Base-by-base conservation (phyloP, 2,329 filamentous ascomycete genomes). In the Simplicillium sp. region DNA sequence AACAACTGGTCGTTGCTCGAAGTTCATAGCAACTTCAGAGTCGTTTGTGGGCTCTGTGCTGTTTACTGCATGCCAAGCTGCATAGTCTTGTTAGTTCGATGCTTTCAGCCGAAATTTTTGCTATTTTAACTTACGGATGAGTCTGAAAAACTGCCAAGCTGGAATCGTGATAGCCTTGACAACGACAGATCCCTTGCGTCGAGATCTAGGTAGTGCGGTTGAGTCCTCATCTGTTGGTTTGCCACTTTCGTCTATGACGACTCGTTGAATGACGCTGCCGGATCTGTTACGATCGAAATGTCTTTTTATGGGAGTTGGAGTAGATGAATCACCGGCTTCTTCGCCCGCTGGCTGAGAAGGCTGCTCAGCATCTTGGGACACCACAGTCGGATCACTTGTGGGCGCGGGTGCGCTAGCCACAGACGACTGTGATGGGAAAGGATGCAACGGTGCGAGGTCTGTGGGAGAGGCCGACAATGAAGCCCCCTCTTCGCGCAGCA, bases 101-200 rank as follows among this genome's bases (percentile, higher is more conserved):
- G n/a, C 29, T n/a, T 4, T 14, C 9, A 12, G 13, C 12, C 12
- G 12, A 13, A 34, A 11, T 16, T 15, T 18, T 3, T 13, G 28
- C 5, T 11, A 34, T 20, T 32, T 14, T 18, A 13, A 13, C 37
- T 38, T 25, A 88, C 84, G 89, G 52, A 96, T 87, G 18, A 97
- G 68, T 54, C 85, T 87, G 64, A 96, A 97, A 55, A 97, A 95
- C 54, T 96, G 90, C 88, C 89, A 97, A 2, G 92, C 92, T 31
- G 90, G 90, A 68, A 97, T 95, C 44, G 90, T 82, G 12, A 97
- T 84, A 52, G 94, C 89, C 55, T 90, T 95, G 50, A 65, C 70
- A 42, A 71, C 67, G 2, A 65, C 70, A 11, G 72, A 74, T 9
- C 50, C 67, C 60, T 55, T 70, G 56, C 50, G 57, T 59, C 52